Evolutionary conservation across 768 basidiomycete genomes (phyloP).

Genomic region (Filobasidium wieringae): DNA sequence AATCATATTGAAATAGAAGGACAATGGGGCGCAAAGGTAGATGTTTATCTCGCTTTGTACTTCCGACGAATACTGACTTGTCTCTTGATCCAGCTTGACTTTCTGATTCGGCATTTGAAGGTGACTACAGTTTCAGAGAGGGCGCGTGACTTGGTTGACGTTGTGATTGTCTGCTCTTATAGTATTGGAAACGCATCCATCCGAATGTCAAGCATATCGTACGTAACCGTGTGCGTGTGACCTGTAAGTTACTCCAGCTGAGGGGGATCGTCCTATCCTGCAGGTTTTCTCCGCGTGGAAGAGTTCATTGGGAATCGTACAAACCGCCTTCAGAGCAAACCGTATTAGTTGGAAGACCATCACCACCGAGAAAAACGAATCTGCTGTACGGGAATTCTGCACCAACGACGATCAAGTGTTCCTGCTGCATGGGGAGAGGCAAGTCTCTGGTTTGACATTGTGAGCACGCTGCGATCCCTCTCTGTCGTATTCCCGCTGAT

Average conservation of each 20-base stretch:
- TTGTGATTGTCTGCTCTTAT: background rate
- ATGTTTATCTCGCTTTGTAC: background rate
- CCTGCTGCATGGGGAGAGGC: constrained; percentile 11
- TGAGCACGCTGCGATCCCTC: background rate
- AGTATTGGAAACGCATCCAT: background rate
- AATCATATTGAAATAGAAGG: background rate
- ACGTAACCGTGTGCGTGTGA: too few relatives aligned
- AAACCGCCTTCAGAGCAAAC: constrained; percentile 9
- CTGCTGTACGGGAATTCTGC: background rate
- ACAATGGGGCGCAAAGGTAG: constrained; percentile 13
- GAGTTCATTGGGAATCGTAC: constrained; percentile 5
- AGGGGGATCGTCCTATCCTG: too few relatives aligned
- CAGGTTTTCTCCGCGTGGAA: constrained; percentile 15
- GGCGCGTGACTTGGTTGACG: background rate
- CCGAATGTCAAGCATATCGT: constrained; percentile 12
- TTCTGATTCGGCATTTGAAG: constrained; percentile 3
- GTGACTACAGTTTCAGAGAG: background rate
- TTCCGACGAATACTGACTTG: background rate
- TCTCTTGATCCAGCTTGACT: background rate
- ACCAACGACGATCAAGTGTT: constrained; percentile 9
- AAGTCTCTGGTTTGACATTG: constrained; percentile 11
- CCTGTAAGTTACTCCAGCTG: too few relatives aligned
- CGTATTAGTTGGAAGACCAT: constrained; percentile 4
- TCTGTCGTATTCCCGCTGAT: background rate
- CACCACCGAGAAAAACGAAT: background rate